Percentiles rank a stretch among this genome's conserved stretches.
Conservation (phyloP, 768 basidiomycete species). For the Suillus luteus region DNA sequence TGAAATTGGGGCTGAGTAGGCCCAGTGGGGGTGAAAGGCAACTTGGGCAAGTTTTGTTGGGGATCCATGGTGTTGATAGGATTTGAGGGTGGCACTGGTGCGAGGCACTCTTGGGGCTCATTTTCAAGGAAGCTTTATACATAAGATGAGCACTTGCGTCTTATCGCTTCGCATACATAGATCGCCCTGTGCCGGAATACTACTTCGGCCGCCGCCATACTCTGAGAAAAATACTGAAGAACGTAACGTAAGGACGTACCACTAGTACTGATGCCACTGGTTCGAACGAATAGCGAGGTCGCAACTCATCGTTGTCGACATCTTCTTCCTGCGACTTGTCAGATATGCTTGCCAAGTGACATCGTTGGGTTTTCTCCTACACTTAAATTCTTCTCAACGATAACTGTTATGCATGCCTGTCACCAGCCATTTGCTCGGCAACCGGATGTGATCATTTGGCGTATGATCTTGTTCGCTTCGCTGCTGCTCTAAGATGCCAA, state of each 20-base stretch:
- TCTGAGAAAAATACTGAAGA: not conserved
- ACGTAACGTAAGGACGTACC: not conserved
- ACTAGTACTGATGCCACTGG: not conserved
- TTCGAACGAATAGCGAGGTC: not conserved
- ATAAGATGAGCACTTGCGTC: not conserved
- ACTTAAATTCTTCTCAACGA: too few species aligned
- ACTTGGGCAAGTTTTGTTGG: conserved; percentile 2
- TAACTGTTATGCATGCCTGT: too few species aligned
- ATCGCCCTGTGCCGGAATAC: not conserved
- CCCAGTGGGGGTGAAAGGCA: not conserved
- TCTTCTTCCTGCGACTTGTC: not conserved
- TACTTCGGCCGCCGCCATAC: not conserved
- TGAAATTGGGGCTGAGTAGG: not conserved
- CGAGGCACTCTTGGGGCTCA: not conserved
- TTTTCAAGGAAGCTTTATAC: not conserved
- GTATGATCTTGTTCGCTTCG: too few species aligned
- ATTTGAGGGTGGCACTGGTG: not conserved
- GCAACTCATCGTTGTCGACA: not conserved
- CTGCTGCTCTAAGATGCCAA: too few species aligned
- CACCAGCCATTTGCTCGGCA: too few species aligned
- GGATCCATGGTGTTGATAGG: conserved; percentile 20
- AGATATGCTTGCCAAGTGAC: not conserved
- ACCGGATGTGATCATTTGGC: too few species aligned
- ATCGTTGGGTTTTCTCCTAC: too few species aligned
- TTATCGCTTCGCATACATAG: not conserved